These are phyloP conservation scores for Postia placenta DNA, from an alignment of 768 basidiomycete genomes.

Conservation along the genomic window DNA sequence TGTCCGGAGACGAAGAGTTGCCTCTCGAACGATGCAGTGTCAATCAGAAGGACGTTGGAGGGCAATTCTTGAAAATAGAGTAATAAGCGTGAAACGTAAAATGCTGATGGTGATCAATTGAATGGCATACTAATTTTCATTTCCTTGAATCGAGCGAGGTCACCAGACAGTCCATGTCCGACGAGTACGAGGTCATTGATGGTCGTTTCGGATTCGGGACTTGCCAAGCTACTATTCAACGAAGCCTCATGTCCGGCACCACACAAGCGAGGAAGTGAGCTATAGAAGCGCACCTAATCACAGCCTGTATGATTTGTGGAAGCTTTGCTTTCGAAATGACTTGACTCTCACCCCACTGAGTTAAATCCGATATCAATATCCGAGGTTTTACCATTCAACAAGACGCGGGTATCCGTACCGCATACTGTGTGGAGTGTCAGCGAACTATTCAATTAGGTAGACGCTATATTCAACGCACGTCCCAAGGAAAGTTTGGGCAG, in stretches of 20 bases:
- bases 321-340: slow-evolving; percentile 59
- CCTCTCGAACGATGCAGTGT: slow-evolving; percentile 60
- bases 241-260: slow-evolving; percentile 22
- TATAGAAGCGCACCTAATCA: slow-evolving; percentile 35
- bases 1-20: slow-evolving; percentile 51
- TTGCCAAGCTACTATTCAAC: slow-evolving; percentile 54
- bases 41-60: slow-evolving; percentile 63
- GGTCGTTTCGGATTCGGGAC: slow-evolving; percentile 70
- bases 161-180: slow-evolving; percentile 50
- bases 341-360: slow-evolving; percentile 78
- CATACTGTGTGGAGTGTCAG: slow-evolving; percentile 41
- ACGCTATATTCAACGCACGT: slow-evolving; percentile 40
- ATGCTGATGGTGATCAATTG: slow-evolving; percentile 1
- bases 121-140: slow-evolving; percentile 68
- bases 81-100: slow-evolving; percentile 2
- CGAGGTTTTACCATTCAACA: no score
- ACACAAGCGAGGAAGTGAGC: slow-evolving; percentile 9
- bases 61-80: slow-evolving; percentile 49
- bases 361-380: no score
- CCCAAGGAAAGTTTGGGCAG: slow-evolving; percentile 63
- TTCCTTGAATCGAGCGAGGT: slow-evolving; percentile 62
- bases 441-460: not conserved
- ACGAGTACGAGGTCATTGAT: slow-evolving; percentile 70
- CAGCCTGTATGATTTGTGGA: slow-evolving; percentile 64
- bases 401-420: slow-evolving; percentile 45